Evolutionary conservation across 805 yeast genomes (phyloP), one percentile per base, ranked within the genome.

Genomic region (Kuraishia piskuri): DNA sequence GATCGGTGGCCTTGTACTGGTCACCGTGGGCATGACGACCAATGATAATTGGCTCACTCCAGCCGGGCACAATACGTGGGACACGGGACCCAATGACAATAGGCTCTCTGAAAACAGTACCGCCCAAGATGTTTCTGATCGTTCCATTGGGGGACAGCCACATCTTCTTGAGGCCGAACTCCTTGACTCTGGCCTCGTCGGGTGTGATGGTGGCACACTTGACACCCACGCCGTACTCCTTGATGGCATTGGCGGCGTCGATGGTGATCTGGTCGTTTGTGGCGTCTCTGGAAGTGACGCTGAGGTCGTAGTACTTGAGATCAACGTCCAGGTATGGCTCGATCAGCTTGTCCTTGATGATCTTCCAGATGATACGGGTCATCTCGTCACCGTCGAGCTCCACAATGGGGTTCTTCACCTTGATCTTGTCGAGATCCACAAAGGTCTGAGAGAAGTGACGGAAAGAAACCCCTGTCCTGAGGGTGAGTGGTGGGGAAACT

Each of bases 171-270:
- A 92, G 79, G 54, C 79, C 74, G 71, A 90, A 92, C 71, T 92
- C 98, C 70, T 88, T 76, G 52, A 92, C 97, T 64, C 98, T 83
- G 50, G 89, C 94, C 75, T 92, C 98, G 67, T 89, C 96, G 7
- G 98, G 97, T n/a, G 98, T 92, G 69, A 92, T 92, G 52, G 98
- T 92, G 54, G 98, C 98, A 75, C 98, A 92, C 75, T 92, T 92
- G 62, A 92, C 89, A 26, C 96, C 98, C 54, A 92, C 98, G 53
- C 89, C 88, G 69, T 89, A 86, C 70, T 90, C 80, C 69, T 83
- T 74, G 61, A 90, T 91, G 52, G 98, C 98, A 51, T 84, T 74
- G 22, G 97, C 97, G 10, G 96, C 88, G 53, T 92, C 97, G 37
- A 78, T 67, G 20, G 98, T 92, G 60, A 92, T 92, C 72, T 88